Evolutionary conservation across 352 stramenopile genomes (phyloP).

Genomic region (Phytophthora foliorum): DNA sequence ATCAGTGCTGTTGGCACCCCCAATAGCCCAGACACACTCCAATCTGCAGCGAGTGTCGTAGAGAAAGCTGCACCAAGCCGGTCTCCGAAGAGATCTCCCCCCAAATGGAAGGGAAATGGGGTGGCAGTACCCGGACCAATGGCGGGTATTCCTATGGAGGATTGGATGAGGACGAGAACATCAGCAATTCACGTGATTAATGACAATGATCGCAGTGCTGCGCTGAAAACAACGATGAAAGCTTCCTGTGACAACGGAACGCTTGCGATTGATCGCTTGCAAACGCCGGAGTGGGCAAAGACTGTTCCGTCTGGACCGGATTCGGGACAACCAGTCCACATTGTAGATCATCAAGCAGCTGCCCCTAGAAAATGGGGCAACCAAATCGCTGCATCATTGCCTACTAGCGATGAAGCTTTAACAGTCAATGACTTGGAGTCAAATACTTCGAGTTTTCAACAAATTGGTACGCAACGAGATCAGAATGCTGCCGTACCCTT

Average conservation of each 20-base stretch:
- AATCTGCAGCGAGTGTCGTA: neutral
- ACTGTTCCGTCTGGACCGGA: slow-evolving; percentile 32
- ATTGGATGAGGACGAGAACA: slow-evolving; percentile 79
- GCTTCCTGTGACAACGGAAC: neutral
- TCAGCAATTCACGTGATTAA: slow-evolving; percentile 48
- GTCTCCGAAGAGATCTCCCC: slow-evolving; percentile 27
- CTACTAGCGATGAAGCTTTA: neutral
- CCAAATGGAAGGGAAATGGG: slow-evolving; percentile 62
- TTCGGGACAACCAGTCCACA: slow-evolving; percentile 17
- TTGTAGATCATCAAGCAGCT: neutral
- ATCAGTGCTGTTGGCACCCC: neutral
- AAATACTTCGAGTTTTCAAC: neutral
- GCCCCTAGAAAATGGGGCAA: slow-evolving; percentile 32
- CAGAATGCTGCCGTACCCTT: neutral
- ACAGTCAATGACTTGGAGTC: neutral
- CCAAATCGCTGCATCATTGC: slow-evolving; percentile 8
- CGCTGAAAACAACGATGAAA: slow-evolving; percentile 4
- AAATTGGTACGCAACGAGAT: neutral
- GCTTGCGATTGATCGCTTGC: slow-evolving; percentile 58
- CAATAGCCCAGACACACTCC: neutral
- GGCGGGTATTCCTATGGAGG: slow-evolving; percentile 66
- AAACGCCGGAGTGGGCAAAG: slow-evolving; percentile 70
- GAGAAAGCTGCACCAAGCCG: slow-evolving; percentile 10
- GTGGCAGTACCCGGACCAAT: slow-evolving; percentile 58
- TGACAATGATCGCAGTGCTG: slow-evolving; percentile 3